Evolutionary conservation across 352 stramenopile genomes (phyloP).

Genomic region (Phytophthora palmivora): DNA sequence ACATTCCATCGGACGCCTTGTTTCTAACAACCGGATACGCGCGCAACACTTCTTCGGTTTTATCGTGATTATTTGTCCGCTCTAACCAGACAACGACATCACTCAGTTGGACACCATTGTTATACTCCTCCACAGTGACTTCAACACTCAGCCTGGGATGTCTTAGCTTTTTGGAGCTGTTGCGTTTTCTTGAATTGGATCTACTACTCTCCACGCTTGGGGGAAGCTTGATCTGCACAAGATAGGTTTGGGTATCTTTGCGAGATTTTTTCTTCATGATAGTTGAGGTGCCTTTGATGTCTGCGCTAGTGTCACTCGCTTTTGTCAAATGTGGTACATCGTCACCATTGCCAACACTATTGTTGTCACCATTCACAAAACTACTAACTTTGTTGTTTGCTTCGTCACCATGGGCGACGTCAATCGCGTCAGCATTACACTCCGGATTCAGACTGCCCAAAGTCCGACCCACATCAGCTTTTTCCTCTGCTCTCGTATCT

Average conservation of each 20-base stretch:
- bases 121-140: slow-evolving; percentile 9
- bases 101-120: not conserved
- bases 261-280: not conserved
- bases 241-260: slow-evolving; percentile 11
- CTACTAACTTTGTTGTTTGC: not conserved
- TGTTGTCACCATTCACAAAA: not conserved
- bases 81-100: slow-evolving; percentile 1
- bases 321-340: too few relatives aligned
- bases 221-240: too few relatives aligned
- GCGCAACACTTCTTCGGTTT: not conserved
- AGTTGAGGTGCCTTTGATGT: not conserved
- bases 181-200: slow-evolving; percentile 2
- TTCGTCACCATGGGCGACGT: not conserved
- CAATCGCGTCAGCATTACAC: slow-evolving; percentile 1
- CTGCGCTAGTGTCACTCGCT: not conserved
- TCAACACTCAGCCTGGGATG: slow-evolving; percentile 3
- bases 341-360: slow-evolving; percentile 4
- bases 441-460: too few relatives aligned
- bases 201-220: slow-evolving; percentile 2
- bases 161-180: slow-evolving; percentile 1
- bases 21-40: slow-evolving; percentile 2
- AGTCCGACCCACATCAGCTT: too few relatives aligned
- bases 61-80: slow-evolving; percentile 1
- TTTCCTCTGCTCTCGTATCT: not conserved
- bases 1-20: slow-evolving; percentile 2